Conservation (phyloP, 352 stramenopile genomes). For the Phytophthora ohioensis region DNA sequence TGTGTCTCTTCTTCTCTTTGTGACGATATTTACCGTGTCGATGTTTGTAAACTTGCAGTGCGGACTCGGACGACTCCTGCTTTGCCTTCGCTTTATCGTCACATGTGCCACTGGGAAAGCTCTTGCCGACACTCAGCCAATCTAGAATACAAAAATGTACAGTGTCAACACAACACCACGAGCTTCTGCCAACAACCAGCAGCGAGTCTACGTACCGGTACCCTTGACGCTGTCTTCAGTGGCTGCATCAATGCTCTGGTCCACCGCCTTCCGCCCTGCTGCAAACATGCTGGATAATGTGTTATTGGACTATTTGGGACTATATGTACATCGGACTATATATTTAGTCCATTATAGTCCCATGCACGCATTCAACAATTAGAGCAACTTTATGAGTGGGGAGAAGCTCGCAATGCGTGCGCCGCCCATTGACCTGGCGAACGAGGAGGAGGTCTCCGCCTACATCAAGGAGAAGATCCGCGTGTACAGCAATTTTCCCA, state of each 20-base stretch:
- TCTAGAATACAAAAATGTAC: slow-evolving; percentile 34
- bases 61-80: slow-evolving; percentile 11
- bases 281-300: slow-evolving; percentile 37
- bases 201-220: slow-evolving; percentile 1
- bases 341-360: slow-evolving; percentile 7
- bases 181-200: not conserved
- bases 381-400: slow-evolving; percentile 32
- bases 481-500: slow-evolving; percentile 70
- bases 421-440: slow-evolving; percentile 49
- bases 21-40: slow-evolving; percentile 19
- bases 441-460: slow-evolving; percentile 58
- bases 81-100: slow-evolving; percentile 14
- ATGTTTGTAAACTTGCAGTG: slow-evolving; percentile 48
- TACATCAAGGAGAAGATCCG: slow-evolving; percentile 80
- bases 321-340: slow-evolving; percentile 6
- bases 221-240: not conserved
- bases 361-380: slow-evolving; percentile 11
- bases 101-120: slow-evolving; percentile 25
- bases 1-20: slow-evolving; percentile 40
- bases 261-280: slow-evolving; percentile 28
- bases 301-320: slow-evolving; percentile 4
- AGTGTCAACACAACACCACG: not conserved
- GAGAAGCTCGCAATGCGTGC: slow-evolving; percentile 22
- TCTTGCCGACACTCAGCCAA: slow-evolving; percentile 56
- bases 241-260: slow-evolving; percentile 3